These are phyloP conservation scores for Alternaria tenuissima DNA, from an alignment of 2,329 filamentous ascomycete species.

Conservation along the genomic window DNA sequence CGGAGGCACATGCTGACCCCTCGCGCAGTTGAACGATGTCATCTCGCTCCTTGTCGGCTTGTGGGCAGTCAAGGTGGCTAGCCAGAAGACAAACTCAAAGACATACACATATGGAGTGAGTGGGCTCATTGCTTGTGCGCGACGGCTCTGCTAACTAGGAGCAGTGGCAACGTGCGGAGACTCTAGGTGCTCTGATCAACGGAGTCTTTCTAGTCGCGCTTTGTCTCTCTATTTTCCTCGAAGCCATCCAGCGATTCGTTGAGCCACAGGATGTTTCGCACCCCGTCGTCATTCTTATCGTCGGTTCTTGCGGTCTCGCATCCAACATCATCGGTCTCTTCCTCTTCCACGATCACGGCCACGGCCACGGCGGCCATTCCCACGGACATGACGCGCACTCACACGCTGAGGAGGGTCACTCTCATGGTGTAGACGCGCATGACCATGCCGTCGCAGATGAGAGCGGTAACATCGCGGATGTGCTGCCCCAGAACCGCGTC, in stretches of 20 bases:
- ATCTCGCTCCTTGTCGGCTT: constrained; percentile 90
- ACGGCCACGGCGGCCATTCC: constrained; percentile 72
- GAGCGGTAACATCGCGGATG: constrained; percentile 66
- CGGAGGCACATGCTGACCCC: constrained; percentile 21
- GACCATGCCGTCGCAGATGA: constrained; percentile 62
- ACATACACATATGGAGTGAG: constrained; percentile 93
- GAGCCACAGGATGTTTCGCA: constrained; percentile 88
- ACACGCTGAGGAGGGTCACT: constrained; percentile 62
- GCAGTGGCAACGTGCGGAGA: constrained; percentile 96
- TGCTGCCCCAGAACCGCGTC: constrained; percentile 69
- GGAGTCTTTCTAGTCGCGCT: constrained; percentile 97
- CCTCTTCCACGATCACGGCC: constrained; percentile 92
- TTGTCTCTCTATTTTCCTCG: constrained; percentile 94
- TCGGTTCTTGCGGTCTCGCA: constrained; percentile 83
- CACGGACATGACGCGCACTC: constrained; percentile 56
- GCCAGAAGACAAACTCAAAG: constrained; percentile 80
- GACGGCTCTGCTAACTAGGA: constrained; percentile 24
- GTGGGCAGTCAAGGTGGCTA: constrained; percentile 92
- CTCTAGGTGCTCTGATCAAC: constrained; percentile 94
- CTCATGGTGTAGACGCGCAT: constrained; percentile 56
- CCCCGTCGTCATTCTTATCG: constrained; percentile 85
- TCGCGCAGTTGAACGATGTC: constrained; percentile 85
- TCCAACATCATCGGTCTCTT: constrained; percentile 91
- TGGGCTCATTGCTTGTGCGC: constrained; percentile 23
- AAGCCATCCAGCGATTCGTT: constrained; percentile 90